These are phyloP conservation scores for Phaeoacremonium minimum DNA, from an alignment of 2,329 filamentous ascomycete species.

Conservation along the genomic window DNA sequence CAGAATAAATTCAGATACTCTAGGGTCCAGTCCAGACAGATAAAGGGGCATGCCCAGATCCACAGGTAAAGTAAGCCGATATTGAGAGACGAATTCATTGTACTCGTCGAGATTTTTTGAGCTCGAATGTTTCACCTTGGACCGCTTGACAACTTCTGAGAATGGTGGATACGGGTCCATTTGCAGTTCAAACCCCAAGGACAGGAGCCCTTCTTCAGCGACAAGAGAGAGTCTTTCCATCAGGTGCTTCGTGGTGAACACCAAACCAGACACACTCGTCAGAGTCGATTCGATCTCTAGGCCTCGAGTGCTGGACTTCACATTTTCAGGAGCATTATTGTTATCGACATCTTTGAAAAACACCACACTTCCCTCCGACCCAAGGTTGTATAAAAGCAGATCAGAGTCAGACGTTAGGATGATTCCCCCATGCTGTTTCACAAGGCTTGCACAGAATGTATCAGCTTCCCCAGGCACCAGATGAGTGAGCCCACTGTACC, in stretches of 20 bases:
- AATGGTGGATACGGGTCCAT: constrained; percentile 14
- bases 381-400: constrained; percentile 70
- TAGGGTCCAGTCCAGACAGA: constrained; percentile 19
- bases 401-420: constrained; percentile 87
- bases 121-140: constrained; percentile 12
- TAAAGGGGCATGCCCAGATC: neutral
- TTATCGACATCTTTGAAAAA: constrained; percentile 64
- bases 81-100: constrained; percentile 16
- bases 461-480: constrained; percentile 86
- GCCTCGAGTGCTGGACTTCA: constrained; percentile 10
- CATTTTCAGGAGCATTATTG: constrained; percentile 3
- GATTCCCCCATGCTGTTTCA: constrained; percentile 47
- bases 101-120: constrained; percentile 14
- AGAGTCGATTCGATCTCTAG: constrained; percentile 16
- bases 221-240: constrained; percentile 18
- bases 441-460: constrained; percentile 65
- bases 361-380: constrained; percentile 54
- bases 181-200: constrained; percentile 25
- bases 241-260: constrained; percentile 15
- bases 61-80: constrained; percentile 1
- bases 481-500: constrained; percentile 36
- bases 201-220: constrained; percentile 13
- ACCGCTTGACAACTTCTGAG: constrained; percentile 14
- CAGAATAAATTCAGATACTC: constrained; percentile 17
- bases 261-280: constrained; percentile 10